Base-by-base conservation (phyloP, 2,329 filamentous ascomycete genomes). In the Tolypocladium tropicale region DNA sequence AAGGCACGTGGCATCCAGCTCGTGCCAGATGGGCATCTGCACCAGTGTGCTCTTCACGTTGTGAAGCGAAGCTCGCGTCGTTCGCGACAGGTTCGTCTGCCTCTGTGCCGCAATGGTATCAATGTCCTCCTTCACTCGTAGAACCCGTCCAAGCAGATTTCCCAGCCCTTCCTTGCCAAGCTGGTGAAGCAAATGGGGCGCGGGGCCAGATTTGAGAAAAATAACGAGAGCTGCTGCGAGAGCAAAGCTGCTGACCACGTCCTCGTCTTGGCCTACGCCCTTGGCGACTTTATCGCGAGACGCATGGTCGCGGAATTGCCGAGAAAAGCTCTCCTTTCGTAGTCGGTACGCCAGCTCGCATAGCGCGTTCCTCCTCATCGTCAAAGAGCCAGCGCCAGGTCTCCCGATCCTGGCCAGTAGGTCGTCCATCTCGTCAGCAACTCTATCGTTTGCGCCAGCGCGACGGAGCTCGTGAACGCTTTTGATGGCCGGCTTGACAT, bases 301-400 rank as follows among this genome's bases (percentile, higher is more conserved):
- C 7, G 84, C 83, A 61, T 90, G 85, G 59, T 91, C 85, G 23
- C 88, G 78, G 63, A 96, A 91, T 59, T 88, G 85, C 21, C 78
- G 76, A 32, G 82, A 74, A 62, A 89, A 91, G 1, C 75, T 76
- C 63, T 84, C 84, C 53, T 85, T 75, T 52, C 79, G 78, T 46
- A 86, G 74, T 62, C 82, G 84, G 49, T 78, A 75, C 1, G 78
- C 78, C 46, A 87, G 67, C 59, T 87, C 83, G 5, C 86, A 69
- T 46, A 87, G 70, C 1, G 81, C 82, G 54, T 78, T 78, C 54
- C 83, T 75, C 59, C 84, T 74, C 63, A 81, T 73, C 0, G 81
- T 81, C 4, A 74, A 73, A 7, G 76, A 67, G 37, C 75, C 73
- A 16, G 65, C 62, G 30, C 69, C 71, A 0, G 82, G 81, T 6